phyloP scores from a whole-genome alignment of 768 basidiomycete species.

The Pleurotus giganteus region DNA sequence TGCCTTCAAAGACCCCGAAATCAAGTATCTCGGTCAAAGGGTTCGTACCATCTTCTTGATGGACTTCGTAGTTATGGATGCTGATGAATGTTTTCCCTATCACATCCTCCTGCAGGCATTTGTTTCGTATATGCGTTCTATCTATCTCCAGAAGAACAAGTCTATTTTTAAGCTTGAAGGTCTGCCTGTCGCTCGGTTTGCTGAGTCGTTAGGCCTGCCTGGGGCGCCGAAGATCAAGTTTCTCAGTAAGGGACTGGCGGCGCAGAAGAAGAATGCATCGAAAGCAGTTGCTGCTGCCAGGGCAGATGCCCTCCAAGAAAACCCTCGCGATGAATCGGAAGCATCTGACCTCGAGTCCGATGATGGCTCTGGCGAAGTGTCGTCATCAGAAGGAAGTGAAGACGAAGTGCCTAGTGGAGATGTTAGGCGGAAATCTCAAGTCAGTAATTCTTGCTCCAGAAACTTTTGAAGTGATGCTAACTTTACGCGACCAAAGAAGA shows the following conservation, averaged over 20 bases:
- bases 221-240: slow-evolving; percentile 97
- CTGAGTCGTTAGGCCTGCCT: slow-evolving; percentile 88
- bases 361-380: slow-evolving; percentile 26
- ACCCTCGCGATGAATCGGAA: slow-evolving; percentile 15
- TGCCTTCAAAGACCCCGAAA: slow-evolving; percentile 92
- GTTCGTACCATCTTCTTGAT: slow-evolving; percentile 41
- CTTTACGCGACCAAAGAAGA: slow-evolving; percentile 18
- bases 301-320: slow-evolving; percentile 24
- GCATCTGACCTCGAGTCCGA: slow-evolving; percentile 24
- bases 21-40: slow-evolving; percentile 94
- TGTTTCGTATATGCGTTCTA: slow-evolving; percentile 91
- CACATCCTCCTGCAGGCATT: slow-evolving; percentile 62
- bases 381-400: slow-evolving; percentile 23
- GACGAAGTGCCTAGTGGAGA: slow-evolving; percentile 20
- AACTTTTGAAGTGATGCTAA: not conserved
- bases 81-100: not conserved
- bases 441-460: slow-evolving; percentile 20
- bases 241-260: slow-evolving; percentile 60
- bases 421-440: slow-evolving; percentile 36
- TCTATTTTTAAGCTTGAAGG: slow-evolving; percentile 83
- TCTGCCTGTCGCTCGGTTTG: slow-evolving; percentile 80
- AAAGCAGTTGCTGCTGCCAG: slow-evolving; percentile 37
- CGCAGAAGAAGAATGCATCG: slow-evolving; percentile 74
- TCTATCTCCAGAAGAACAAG: slow-evolving; percentile 94
- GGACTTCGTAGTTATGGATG: not conserved